These are phyloP conservation scores for Straminergon stramineum DNA, from an alignment of 225 moss, liverwort and hornwort genomes.

Conservation along the genomic window DNA sequence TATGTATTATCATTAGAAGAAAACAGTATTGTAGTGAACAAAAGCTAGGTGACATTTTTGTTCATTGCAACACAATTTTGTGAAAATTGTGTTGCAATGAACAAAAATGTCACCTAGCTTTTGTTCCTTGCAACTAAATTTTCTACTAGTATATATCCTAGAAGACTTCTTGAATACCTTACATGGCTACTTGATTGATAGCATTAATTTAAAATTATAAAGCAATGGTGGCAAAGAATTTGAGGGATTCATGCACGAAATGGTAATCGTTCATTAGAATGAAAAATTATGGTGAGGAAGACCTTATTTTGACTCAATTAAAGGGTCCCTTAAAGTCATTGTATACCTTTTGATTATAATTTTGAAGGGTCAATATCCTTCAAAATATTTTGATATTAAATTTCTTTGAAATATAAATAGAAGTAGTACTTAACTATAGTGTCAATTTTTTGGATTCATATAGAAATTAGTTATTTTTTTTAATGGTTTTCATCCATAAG, in stretches of 20 bases:
- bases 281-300: background rate
- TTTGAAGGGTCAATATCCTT: background rate
- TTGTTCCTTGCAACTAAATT: no score
- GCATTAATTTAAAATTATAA: background rate
- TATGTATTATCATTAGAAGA: no score
- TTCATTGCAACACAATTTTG: no score
- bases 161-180: background rate
- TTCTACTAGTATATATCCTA: no score
- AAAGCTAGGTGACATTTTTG: no score
- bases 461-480: background rate
- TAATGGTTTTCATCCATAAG: rapidly evolving
- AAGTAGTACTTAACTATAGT: no score
- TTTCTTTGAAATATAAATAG: background rate
- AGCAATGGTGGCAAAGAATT: background rate
- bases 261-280: background rate
- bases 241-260: background rate
- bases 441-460: background rate
- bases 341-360: background rate
- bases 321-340: background rate
- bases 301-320: background rate
- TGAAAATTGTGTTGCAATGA: no score
- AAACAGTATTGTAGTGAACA: no score
- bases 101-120: no score
- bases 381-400: background rate
- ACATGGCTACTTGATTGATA: background rate